Conservation (phyloP, 495 filamentous ascomycete species). For the Friedmanniomyces endolithicus region DNA sequence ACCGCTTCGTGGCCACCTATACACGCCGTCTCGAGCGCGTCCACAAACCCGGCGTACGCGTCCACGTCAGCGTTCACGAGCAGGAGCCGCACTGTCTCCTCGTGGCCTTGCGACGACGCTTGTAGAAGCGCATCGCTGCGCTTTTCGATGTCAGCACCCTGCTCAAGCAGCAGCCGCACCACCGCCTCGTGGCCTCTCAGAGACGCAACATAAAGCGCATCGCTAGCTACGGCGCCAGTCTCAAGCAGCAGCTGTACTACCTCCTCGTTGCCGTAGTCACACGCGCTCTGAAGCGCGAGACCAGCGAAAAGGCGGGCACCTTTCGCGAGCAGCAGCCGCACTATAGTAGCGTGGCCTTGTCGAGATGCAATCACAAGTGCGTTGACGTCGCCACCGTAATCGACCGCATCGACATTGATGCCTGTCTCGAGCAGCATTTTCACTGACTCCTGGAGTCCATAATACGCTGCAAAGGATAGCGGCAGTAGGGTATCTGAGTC, state of each 20-base stretch:
- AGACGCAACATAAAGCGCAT: neutral
- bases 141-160: neutral
- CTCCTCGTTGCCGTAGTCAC: neutral
- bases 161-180: neutral
- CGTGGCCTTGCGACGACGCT: too few species aligned
- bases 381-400: too few species aligned
- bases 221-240: neutral
- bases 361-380: too few species aligned
- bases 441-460: too few species aligned
- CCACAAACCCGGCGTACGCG: neutral
- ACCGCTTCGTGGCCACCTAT: neutral
- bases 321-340: neutral
- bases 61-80: neutral
- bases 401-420: too few species aligned
- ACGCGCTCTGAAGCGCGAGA: too few species aligned
- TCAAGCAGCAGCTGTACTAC: neutral
- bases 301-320: neutral
- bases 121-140: too few species aligned
- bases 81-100: neutral
- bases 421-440: too few species aligned
- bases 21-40: neutral
- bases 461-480: too few species aligned
- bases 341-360: neutral
- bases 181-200: neutral
- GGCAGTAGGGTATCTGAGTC: too few species aligned